Evolutionary conservation across 78 protist species (phyloP), one percentile per base, ranked within the genome.

Genomic region (Dictyostelium discoideum): DNA sequence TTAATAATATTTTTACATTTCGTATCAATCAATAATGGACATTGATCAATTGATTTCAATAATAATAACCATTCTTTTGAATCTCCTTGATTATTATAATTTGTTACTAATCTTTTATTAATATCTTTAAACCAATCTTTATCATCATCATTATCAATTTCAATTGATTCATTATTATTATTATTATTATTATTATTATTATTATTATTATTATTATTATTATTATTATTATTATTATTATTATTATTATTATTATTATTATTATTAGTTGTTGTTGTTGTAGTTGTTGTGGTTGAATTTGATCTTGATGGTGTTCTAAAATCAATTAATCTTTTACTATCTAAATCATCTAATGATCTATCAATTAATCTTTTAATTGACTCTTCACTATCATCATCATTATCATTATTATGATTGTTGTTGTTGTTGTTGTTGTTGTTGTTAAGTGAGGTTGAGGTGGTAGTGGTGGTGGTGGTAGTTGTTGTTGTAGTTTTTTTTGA

Each of bases 341-440:
- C 81, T 16, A 74, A 74, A 18, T 37, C 40, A 74, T 74, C 81
- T 13, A 74, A 9, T 74, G 42, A 32, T 32, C 26, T 4, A 37
- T 74, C 81, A 13, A 0, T 7, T 13, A 37, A 14, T 37, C 48
- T 37, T 39, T 37, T 74, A 29, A 74, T 14, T 6, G 81, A 16
- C 18, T 74, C 81, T 37, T 74, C 81, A 74, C 81, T 32, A 74
- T 74, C 81, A 74, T 74, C 79, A 3, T 72, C 81, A 74, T 37
- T 3, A 37, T 37, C 42, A 29, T 73, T 37, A 32, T 74, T 37
- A 29, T 67, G n/a, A 24, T 67, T 67, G n/a, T n/a, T n/a, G 32
- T 54, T 54, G 32, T 54, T 54, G 65, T 10, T 10, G 65, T 16
- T 16, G 65, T 20, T 60, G 69, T 60, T 60, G 11, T 20, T 60